phyloP scores from a whole-genome alignment of 2,329 filamentous ascomycete species.

The Xylaria sp. region DNA sequence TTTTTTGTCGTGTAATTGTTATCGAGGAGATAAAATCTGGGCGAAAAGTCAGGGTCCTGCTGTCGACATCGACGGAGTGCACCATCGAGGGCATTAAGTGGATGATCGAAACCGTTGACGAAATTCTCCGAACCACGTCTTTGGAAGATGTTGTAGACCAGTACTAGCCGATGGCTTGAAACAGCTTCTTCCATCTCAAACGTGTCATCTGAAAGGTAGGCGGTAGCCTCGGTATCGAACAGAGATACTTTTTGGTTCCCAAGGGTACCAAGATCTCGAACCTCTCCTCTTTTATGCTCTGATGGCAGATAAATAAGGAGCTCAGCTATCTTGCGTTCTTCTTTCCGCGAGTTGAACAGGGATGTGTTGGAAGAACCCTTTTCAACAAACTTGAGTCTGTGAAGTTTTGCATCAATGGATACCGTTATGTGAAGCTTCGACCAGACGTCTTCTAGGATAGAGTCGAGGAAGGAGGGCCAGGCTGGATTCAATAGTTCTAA shows the following conservation, averaged over 20 bases:
- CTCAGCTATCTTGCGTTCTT: neutral
- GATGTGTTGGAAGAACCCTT: neutral
- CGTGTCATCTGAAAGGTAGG: neutral
- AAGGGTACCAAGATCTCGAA: neutral
- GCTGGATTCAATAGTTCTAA: neutral
- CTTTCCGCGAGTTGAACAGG: neutral
- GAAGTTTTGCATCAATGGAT: neutral
- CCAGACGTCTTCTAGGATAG: neutral
- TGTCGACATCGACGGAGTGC: slow-evolving; percentile 1
- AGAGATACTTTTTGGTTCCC: neutral
- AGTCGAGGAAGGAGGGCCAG: slow-evolving; percentile 3
- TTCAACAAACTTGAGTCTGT: neutral
- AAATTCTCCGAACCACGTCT: neutral
- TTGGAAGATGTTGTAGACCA: neutral
- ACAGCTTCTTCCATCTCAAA: neutral
- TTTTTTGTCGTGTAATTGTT: neutral
- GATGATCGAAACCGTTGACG: no score
- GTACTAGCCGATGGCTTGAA: neutral
- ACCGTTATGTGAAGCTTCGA: neutral
- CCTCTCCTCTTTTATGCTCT: neutral
- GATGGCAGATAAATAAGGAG: slow-evolving; percentile 13
- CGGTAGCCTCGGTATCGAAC: slow-evolving; percentile 1
- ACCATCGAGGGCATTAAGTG: neutral
- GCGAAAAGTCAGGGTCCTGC: neutral
- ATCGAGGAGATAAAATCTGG: neutral